A percentile compares a stretch with the other conserved stretches of the same genome.
phyloP scores from a whole-genome alignment of 2,329 filamentous ascomycete genomes.

The Fusarium sp. region DNA sequence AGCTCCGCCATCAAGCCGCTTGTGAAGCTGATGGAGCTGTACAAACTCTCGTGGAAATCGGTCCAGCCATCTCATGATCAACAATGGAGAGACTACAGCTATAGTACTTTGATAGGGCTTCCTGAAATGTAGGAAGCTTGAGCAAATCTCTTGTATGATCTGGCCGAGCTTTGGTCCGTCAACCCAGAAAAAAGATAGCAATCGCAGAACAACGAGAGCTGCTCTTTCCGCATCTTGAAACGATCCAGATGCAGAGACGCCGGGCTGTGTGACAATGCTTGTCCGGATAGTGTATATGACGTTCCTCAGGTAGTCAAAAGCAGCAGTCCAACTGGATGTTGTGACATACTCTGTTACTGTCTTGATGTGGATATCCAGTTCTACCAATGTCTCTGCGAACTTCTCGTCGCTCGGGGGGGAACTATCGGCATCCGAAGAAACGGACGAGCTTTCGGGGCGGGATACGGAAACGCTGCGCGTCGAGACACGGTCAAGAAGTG shows the following conservation, averaged over 20 bases:
- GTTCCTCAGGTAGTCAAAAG: constrained; percentile 70
- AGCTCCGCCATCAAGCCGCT: constrained; percentile 73
- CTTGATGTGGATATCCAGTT: constrained; percentile 69
- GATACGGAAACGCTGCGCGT: constrained; percentile 56
- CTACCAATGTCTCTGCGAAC: constrained; percentile 55
- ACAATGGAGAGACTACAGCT: constrained; percentile 71
- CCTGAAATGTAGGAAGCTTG: constrained; percentile 75
- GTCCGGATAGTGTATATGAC: constrained; percentile 66
- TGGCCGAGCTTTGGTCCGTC: constrained; percentile 72
- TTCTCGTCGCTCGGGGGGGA: constrained; percentile 41
- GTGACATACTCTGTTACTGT: constrained; percentile 73
- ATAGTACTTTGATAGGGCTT: constrained; percentile 74
- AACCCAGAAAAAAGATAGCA: constrained; percentile 75
- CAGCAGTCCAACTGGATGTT: constrained; percentile 72
- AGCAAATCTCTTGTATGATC: constrained; percentile 75
- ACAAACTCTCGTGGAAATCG: constrained; percentile 75
- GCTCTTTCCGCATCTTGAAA: constrained; percentile 64
- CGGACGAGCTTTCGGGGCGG: constrained; percentile 41
- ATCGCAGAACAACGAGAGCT: constrained; percentile 67
- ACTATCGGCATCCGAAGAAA: constrained; percentile 36
- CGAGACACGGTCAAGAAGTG: constrained; percentile 67
- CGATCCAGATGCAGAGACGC: constrained; percentile 53
- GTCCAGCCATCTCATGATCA: constrained; percentile 76
- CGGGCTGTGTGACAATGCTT: constrained; percentile 56
- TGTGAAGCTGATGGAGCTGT: constrained; percentile 70